Conservation (phyloP, 2,329 filamentous ascomycete species). For the Sordariomycetes sp. region DNA sequence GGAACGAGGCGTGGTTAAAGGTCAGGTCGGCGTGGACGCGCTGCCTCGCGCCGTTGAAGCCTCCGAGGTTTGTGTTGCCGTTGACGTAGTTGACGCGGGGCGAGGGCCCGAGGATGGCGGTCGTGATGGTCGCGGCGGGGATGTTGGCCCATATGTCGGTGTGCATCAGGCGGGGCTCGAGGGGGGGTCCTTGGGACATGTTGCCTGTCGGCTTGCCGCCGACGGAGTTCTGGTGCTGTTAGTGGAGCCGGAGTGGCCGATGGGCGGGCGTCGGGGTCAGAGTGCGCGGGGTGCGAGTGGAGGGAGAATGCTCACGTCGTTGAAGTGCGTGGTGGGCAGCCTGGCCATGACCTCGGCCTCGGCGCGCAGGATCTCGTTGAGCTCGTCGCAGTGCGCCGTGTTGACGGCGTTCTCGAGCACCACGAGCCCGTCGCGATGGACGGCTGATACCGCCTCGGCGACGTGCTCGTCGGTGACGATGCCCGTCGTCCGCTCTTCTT, state of each 20-base stretch:
- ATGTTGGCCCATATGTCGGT: constrained; percentile 7
- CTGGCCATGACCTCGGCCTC: constrained; percentile 7
- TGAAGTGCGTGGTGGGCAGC: constrained; percentile 9
- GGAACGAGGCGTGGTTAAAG: constrained; percentile 5
- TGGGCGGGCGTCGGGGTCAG: background rate
- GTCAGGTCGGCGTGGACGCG: constrained; percentile 6
- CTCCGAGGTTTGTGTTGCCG: constrained; percentile 6
- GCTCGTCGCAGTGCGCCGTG: constrained; percentile 3
- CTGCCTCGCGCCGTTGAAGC: constrained; percentile 5
- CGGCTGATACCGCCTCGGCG: constrained; percentile 3
- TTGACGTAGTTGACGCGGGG: constrained; percentile 6
- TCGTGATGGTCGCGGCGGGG: constrained; percentile 4
- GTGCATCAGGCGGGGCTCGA: constrained; percentile 8
- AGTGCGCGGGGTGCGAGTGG: background rate
- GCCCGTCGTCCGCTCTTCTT: constrained; percentile 12
- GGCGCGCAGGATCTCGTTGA: constrained; percentile 5
- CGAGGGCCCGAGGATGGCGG: constrained; percentile 3
- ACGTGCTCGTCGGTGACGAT: constrained; percentile 9
- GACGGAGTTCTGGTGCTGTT: constrained; percentile 5
- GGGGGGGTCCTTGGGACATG: constrained; percentile 9
- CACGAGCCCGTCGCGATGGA: constrained; percentile 7
- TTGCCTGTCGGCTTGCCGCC: constrained; percentile 8
- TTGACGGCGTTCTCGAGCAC: constrained; percentile 7
- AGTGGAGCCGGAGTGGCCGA: background rate
- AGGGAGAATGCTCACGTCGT: background rate